Evolutionary conservation across 2,329 filamentous ascomycete genomes (phyloP), one percentile per base, ranked within the genome.

Genomic region (Sporothrix humicola): DNA sequence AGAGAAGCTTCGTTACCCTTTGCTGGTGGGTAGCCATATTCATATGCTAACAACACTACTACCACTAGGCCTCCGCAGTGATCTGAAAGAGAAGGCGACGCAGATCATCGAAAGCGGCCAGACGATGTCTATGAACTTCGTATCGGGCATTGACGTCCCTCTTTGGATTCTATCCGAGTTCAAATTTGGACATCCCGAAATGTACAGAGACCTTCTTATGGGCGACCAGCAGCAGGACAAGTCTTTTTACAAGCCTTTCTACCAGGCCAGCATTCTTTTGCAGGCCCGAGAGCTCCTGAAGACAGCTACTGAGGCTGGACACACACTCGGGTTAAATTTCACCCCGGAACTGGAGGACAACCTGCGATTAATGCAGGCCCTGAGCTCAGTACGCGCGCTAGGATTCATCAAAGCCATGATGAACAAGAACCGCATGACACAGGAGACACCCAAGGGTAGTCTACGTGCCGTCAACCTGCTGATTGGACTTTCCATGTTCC

Each of bases 341-440:
- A 46, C 59, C 2, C 42, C 59, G 0, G 59, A 72, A 9, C n/a
- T 63, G 12, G 71, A 75, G 26, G 26, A 48, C 17, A n/a, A 71
- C 0, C 13, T 72, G 9, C 31, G 26, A 15, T n/a, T 74, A 4
- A 17, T 74, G 31, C 71, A 37, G 9, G 74, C 74, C 8, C 1
- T 71, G 8, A 69, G 44, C 17, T 37, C 71, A 0, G 7, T 2
- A 9, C 70, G 71, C 15, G 72, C 69, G 5, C 26, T 75, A 2
- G 1, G 12, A 1, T 65, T 58, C 17, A 20, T 75, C 20, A 52
- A 71, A 15, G n/a, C 50, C 7, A 54, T 66, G 8, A 23, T 74
- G 52, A 71, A 75, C 3, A 75, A 75, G 54, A 75, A 75, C 46
- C 61, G 52, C n/a, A 68, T 73, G 50, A 9, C 15, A 2, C 3